Percentiles rank a stretch among this genome's conserved stretches.
phyloP scores from a whole-genome alignment of 2,329 filamentous ascomycete species.

The Beauveria bassiana region DNA sequence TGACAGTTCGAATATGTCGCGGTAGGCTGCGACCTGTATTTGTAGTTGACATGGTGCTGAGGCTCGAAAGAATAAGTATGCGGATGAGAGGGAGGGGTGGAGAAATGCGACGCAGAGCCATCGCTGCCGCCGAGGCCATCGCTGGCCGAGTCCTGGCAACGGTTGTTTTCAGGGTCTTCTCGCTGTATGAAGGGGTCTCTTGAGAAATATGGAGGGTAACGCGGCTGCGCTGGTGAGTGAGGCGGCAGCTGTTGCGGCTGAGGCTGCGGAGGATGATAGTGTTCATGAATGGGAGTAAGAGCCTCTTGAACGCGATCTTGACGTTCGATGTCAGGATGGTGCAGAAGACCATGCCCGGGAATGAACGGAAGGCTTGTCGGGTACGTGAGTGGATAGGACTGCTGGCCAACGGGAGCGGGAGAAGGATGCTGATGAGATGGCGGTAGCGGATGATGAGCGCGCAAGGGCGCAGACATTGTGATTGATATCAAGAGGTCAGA shows the following conservation, averaged over 20 bases:
- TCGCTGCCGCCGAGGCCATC: constrained; percentile 30
- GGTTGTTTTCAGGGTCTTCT: constrained; percentile 44
- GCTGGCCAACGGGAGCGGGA: constrained; percentile 12
- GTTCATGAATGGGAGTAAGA: constrained; percentile 48
- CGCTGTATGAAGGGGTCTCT: constrained; percentile 50
- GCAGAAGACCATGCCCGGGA: constrained; percentile 24
- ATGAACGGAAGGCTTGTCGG: constrained; percentile 9
- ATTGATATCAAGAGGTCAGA: too few relatives aligned
- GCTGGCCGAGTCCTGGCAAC: constrained; percentile 46
- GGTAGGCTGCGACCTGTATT: constrained; percentile 37
- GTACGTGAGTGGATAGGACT: constrained; percentile 22
- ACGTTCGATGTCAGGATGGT: constrained; percentile 40
- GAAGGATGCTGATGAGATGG: constrained; percentile 31
- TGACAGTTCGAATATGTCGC: constrained; percentile 37
- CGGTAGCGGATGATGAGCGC: constrained; percentile 22
- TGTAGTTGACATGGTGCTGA: constrained; percentile 46
- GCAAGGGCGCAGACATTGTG: too few relatives aligned
- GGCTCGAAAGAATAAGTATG: constrained; percentile 35
- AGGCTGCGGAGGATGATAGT: constrained; percentile 27
- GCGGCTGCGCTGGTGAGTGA: constrained; percentile 36
- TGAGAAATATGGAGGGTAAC: constrained; percentile 36
- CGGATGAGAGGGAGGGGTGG: constrained; percentile 22
- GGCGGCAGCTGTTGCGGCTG: constrained; percentile 22
- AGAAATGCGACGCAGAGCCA: constrained; percentile 21
- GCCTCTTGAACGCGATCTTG: constrained; percentile 50